phyloP scores from a whole-genome alignment of 1,139 yeast genomes.

The Pichia sp. region DNA sequence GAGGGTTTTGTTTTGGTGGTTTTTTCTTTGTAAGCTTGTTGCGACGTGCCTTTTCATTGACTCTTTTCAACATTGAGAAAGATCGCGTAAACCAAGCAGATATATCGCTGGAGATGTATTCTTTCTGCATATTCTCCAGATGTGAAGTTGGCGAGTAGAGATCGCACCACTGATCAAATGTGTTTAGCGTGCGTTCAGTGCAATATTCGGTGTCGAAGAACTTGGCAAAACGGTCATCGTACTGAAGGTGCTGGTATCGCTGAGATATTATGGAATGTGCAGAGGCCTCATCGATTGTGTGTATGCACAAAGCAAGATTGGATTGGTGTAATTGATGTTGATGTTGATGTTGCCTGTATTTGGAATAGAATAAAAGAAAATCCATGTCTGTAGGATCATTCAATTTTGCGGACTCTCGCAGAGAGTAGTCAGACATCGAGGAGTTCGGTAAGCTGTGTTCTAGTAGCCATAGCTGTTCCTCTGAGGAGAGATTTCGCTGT shows the following conservation, averaged over 20 bases:
- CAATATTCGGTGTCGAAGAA: constrained; percentile 7
- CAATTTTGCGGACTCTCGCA: too few species aligned
- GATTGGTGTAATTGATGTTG: too few species aligned
- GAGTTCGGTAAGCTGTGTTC: too few species aligned
- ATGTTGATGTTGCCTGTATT: too few species aligned
- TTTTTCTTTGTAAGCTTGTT: constrained; percentile 26
- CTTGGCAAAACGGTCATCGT: constrained; percentile 14
- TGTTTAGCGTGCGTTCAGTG: constrained; percentile 1
- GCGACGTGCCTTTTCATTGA: constrained; percentile 27
- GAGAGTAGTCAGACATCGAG: too few species aligned
- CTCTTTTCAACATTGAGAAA: constrained; percentile 36
- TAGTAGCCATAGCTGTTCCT: too few species aligned
- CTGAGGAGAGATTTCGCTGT: neutral
- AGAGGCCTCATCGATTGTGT: too few species aligned
- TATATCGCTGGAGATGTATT: constrained; percentile 23
- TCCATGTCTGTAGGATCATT: too few species aligned
- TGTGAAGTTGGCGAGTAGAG: constrained; percentile 21
- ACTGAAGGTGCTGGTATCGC: constrained; percentile 1
- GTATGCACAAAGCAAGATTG: too few species aligned
- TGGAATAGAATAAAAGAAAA: neutral
- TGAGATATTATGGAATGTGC: too few species aligned
- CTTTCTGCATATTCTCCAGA: constrained; percentile 20
- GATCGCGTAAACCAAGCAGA: constrained; percentile 44
- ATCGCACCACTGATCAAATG: constrained; percentile 26
- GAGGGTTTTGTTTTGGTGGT: constrained; percentile 22